Base-by-base conservation (phyloP, 495 filamentous ascomycete genomes). In the Usnea hakonensis region DNA sequence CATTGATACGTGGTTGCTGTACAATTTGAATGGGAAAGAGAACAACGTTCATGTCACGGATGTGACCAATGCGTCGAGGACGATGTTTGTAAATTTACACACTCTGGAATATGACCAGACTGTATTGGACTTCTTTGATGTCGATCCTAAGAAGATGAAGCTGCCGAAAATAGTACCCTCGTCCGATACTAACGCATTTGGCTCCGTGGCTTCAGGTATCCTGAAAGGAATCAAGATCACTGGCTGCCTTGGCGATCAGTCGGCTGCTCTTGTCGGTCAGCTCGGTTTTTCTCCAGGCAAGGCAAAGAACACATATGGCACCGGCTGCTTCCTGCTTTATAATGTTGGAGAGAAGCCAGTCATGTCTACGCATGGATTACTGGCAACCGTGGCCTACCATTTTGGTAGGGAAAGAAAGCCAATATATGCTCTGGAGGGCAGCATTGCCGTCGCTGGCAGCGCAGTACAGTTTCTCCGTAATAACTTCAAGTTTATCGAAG, bases 221-320 rank as follows among this genome's bases (percentile, higher is more conserved):
- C 77, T 97, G 17, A 82, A 87, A 53, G 91, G 89, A 41, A 77
- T 87, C n/a, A 84, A 76, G 48, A 96, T 97, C 67, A 85, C 88
- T 23, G 91, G 92, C 68, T 93, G 90, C 70, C 78, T 97, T 33
- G 92, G 92, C 62, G 93, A 97, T 72, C 93, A 97, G 72, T 95
- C 92, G 41, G 85, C 90, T 53, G 93, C 93, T 8, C 74, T 97
- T 53, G 92, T 97, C 44, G 93, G 93, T 46, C 92, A 97, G 72
- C 89, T 90, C 70, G 91, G 88, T 30, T 96, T 96, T 74, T 85
- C 78, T 16, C 87, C 91, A 2, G 93, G 93, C 55, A 81, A 81
- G 65, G 93, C 93, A 43, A 97, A 97, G 79, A 96, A 96, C 71
- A 97, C 93, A 2, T 97, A 96, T 64, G 93, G 93, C 44, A 97